Conservation (phyloP, 2,329 filamentous ascomycete genomes). For the Arthroderma sp. region DNA sequence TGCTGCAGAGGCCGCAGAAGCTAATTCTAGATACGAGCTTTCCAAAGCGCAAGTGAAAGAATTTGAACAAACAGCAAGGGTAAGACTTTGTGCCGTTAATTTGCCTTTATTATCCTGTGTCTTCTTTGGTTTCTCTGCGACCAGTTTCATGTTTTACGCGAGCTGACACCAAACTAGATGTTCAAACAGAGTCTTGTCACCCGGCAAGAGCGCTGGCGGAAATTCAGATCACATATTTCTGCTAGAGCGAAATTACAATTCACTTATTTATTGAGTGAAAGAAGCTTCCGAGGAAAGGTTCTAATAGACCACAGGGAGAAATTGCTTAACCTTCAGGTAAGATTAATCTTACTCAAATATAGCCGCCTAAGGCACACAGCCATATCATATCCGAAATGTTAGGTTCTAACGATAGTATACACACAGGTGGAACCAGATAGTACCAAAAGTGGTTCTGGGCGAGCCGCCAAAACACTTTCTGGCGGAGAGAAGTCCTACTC, state of each 20-base stretch:
- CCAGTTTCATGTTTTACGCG: neutral
- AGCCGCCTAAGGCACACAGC: neutral
- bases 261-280: slow-evolving; percentile 74
- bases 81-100: no score
- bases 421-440: slow-evolving; percentile 49
- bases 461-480: slow-evolving; percentile 82
- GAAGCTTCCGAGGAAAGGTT: slow-evolving; percentile 73
- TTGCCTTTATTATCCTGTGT: slow-evolving; percentile 4
- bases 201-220: slow-evolving; percentile 62
- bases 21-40: slow-evolving; percentile 23
- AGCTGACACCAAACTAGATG: slow-evolving; percentile 22
- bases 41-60: slow-evolving; percentile 28
- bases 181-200: slow-evolving; percentile 50
- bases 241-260: slow-evolving; percentile 77
- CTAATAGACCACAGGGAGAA: slow-evolving; percentile 63
- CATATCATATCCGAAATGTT: neutral
- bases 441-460: slow-evolving; percentile 56
- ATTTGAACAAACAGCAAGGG: neutral
- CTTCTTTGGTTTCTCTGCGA: neutral
- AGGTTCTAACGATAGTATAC: neutral
- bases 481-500: slow-evolving; percentile 97
- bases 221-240: slow-evolving; percentile 74
- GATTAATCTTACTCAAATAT: neutral
- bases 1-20: slow-evolving; percentile 31
- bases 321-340: slow-evolving; percentile 61